Base-by-base conservation (phyloP, 495 filamentous ascomycete species). In the Trichoderma erinaceum region DNA sequence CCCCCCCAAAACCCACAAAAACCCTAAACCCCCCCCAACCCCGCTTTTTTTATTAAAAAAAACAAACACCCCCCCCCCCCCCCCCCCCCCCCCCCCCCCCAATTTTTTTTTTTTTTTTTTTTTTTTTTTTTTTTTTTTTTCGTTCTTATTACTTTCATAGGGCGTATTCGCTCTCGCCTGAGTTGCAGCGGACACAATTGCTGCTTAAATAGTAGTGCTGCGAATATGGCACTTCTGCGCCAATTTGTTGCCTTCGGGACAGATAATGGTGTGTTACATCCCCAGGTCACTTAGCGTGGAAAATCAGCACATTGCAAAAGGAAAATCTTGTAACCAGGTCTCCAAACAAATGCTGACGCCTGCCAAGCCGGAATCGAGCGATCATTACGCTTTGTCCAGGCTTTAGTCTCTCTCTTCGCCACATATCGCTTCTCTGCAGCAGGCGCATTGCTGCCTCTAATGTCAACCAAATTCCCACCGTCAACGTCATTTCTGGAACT, bases 351-450 rank as follows among this genome's bases (percentile, higher is more conserved):
- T 4, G 38, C 67, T 73, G 69, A 75, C 70, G 29, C 18, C 6
- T 46, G 16, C 32, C 48, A 56, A 85, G 84, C 73, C 64, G 88
- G 87, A 5, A 79, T 90, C 16, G 88, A 90, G 70, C 84, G 86
- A 69, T 85, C 82, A 50, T 80, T 90, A 69, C 86, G 88, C 50
- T 75, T 87, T 67, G 71, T 89, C 68, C 88, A 90, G 74, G 74
- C 85, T 46, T 41, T 83, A 35, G 73, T 79, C 10, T 83, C 84
- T 66, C 81, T 88, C 68, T 75, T 81, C 27, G 73, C 78, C 6
- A 78, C 76, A 21, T 79, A 81, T 66, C 69, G 76, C 13, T 64
- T 76, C 23, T 21, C 48, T 23, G 16, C 21, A 52, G 70, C 73
- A 46, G 72, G 72, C 23, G 44, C 72, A 8, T 70, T 70, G 56